Conservation (phyloP, 1,284 basidiomycete genomes). For the Phaffia rhodozyma region DNA sequence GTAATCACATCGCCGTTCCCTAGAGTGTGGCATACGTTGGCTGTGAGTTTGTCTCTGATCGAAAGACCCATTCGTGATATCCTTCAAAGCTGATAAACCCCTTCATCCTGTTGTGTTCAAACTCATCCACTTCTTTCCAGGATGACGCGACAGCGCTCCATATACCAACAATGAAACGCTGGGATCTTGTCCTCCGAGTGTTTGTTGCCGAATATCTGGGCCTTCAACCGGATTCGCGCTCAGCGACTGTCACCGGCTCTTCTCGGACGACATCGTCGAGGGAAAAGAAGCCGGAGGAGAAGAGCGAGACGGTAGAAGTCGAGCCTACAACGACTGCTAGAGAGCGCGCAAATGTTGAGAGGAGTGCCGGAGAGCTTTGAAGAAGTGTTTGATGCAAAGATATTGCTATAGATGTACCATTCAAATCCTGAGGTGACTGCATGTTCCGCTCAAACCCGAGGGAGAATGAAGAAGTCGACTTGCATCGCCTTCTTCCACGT, state of each 20-base stretch:
- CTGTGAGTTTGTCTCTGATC: constrained; percentile 4
- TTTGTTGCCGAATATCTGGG: constrained; percentile 85
- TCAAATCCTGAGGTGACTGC: no score
- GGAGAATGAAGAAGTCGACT: no score
- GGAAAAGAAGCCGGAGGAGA: neutral
- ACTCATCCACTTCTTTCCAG: constrained; percentile 35
- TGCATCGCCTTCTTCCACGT: no score
- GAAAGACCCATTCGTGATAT: no score
- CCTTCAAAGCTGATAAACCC: neutral
- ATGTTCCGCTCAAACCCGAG: no score
- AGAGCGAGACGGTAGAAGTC: neutral
- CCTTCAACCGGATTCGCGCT: constrained; percentile 35
- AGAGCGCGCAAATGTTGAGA: neutral
- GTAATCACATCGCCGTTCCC: constrained; percentile 87
- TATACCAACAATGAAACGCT: constrained; percentile 69
- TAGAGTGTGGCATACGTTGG: constrained; percentile 75
- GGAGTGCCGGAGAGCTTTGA: constrained; percentile 1
- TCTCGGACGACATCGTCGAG: neutral
- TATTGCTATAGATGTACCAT: no score
- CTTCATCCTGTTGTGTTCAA: constrained; percentile 1
- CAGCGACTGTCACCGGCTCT: neutral
- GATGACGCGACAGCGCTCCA: constrained; percentile 83
- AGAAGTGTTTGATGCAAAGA: no score
- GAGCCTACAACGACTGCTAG: constrained; percentile 8
- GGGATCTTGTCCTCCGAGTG: constrained; percentile 78